A percentile compares a stretch with the other conserved stretches of the same genome.
Conservation (phyloP, 176 grass and related monocot genomes). For the Triticum turgidum region DNA sequence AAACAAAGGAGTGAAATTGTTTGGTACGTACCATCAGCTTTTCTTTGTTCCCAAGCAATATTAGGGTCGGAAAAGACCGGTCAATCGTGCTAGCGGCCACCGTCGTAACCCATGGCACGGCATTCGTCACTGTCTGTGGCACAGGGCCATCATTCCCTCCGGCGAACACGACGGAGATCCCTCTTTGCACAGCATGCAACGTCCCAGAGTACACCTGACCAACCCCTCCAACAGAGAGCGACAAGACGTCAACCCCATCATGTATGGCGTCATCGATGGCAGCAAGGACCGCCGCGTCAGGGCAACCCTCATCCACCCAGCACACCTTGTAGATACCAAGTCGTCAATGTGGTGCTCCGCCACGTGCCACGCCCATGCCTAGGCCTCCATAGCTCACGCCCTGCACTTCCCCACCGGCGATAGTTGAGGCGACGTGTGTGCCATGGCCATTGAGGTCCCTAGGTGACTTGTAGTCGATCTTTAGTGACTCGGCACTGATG, state of each 20-base stretch:
- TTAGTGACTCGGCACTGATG: background rate
- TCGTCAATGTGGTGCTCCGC: conserved; percentile 49
- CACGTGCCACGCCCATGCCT: conserved; percentile 17
- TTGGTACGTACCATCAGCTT: conserved; percentile 44
- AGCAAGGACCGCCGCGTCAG: background rate
- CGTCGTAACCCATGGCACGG: conserved; percentile 44
- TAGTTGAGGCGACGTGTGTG: conserved; percentile 52
- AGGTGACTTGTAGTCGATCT: conserved; percentile 37
- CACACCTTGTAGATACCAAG: conserved; percentile 48
- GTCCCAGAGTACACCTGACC: background rate
- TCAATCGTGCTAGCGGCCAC: conserved; percentile 56
- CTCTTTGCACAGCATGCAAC: conserved; percentile 52
- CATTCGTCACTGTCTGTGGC: conserved; percentile 7
- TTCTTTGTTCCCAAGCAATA: conserved; percentile 43
- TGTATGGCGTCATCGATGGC: conserved; percentile 65
- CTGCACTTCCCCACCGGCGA: conserved; percentile 27
- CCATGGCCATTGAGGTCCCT: conserved; percentile 31
- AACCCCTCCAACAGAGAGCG: conserved; percentile 11
- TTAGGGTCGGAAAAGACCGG: conserved; percentile 41
- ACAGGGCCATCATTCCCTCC: conserved; percentile 28
- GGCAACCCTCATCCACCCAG: conserved; percentile 20
- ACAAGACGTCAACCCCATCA: conserved; percentile 67
- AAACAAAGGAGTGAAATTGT: background rate
- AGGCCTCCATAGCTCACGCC: conserved; percentile 36
- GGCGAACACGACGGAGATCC: conserved; percentile 45